Evolutionary conservation across 495 filamentous ascomycete genomes (phyloP).

Genomic region (Aspergillus olivimuriae): DNA sequence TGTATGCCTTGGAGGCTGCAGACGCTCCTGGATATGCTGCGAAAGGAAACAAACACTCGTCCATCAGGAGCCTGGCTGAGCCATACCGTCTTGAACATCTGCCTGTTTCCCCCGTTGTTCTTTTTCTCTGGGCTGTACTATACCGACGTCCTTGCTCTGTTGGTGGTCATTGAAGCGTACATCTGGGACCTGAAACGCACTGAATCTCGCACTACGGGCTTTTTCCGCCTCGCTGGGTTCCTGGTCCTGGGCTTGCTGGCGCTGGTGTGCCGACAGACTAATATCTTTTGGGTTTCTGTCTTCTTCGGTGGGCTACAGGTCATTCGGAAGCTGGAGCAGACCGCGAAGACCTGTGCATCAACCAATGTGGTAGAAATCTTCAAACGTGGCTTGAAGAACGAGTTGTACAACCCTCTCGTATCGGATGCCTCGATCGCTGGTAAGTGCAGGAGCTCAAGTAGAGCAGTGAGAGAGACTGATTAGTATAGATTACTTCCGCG

Average conservation of each 20-base stretch:
- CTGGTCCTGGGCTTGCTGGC: slow-evolving; percentile 51
- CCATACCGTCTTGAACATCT: slow-evolving; percentile 72
- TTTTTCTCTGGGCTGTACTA: slow-evolving; percentile 95
- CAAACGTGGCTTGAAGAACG: slow-evolving; percentile 36
- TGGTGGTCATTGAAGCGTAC: slow-evolving; percentile 62
- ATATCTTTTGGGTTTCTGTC: slow-evolving; percentile 89
- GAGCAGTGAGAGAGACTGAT: slow-evolving; percentile 16
- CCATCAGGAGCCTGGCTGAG: slow-evolving; percentile 33
- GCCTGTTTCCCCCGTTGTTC: slow-evolving; percentile 83
- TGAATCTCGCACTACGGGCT: slow-evolving; percentile 5
- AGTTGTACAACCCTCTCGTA: slow-evolving; percentile 61
- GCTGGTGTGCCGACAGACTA: slow-evolving; percentile 82
- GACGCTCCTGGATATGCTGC: slow-evolving; percentile 30
- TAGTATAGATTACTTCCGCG: slow-evolving; percentile 51
- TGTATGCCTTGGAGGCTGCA: slow-evolving; percentile 41
- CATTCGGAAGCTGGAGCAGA: slow-evolving; percentile 37
- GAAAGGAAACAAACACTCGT: slow-evolving; percentile 33
- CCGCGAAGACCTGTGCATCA: slow-evolving; percentile 19
- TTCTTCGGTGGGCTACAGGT: slow-evolving; percentile 76
- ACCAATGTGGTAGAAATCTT: slow-evolving; percentile 22
- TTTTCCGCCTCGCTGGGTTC: slow-evolving; percentile 32
- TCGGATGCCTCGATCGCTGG: slow-evolving; percentile 50
- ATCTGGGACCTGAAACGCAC: slow-evolving; percentile 48
- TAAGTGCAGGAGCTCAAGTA: slow-evolving; percentile 20
- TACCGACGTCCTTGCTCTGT: slow-evolving; percentile 65